phyloP scores from a whole-genome alignment of 441 rosid species.

The Jatropha multifida region DNA sequence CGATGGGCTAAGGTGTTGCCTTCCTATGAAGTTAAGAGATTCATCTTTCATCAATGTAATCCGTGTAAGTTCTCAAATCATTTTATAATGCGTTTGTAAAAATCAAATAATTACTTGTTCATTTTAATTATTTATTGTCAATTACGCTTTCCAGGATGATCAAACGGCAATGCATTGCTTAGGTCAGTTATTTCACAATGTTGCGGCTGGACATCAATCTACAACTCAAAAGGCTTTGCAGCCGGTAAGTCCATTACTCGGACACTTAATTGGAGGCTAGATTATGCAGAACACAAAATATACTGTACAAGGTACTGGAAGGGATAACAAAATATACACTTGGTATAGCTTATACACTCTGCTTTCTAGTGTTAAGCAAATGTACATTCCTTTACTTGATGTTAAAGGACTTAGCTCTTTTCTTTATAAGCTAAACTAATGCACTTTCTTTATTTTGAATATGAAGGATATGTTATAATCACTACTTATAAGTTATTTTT shows the following conservation, averaged over 20 bases:
- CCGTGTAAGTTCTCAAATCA: conserved; percentile 47
- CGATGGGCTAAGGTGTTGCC: conserved; percentile 61
- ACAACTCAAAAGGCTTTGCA: neutral
- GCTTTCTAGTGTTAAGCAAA: neutral
- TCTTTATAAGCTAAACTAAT: neutral
- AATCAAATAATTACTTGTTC: neutral
- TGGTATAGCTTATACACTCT: neutral
- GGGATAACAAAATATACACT: neutral
- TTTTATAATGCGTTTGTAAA: neutral
- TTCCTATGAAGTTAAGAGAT: conserved; percentile 66
- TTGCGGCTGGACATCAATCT: conserved; percentile 26
- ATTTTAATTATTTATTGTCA: neutral
- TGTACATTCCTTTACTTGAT: neutral
- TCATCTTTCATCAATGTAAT: conserved; percentile 59
- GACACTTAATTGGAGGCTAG: neutral
- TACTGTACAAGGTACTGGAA: neutral
- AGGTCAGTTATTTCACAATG: conserved; percentile 64
- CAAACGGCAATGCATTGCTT: conserved; percentile 68
- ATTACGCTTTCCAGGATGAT: conserved; percentile 54
- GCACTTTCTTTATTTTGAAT: too few relatives aligned
- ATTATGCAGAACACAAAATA: neutral
- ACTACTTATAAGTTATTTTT: too few relatives aligned
- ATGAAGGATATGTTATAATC: too few relatives aligned
- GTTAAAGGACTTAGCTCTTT: neutral
- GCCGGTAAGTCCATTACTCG: neutral